Conservation (phyloP, 805 yeast species). For the Starmera caribaea region DNA sequence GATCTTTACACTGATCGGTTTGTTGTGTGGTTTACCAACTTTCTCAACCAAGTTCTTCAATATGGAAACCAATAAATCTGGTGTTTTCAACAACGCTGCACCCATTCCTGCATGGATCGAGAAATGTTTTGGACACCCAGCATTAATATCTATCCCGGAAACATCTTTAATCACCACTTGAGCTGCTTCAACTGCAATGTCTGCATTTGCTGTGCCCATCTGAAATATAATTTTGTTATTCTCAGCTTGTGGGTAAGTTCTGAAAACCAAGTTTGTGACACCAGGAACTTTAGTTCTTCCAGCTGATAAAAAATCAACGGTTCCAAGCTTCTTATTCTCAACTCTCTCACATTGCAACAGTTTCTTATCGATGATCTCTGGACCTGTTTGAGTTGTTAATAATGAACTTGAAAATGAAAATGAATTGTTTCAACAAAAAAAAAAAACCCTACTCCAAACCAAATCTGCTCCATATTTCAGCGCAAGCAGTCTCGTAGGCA, state of each 20-base stretch:
- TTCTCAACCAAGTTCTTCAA: conserved; percentile 58
- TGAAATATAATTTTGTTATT: conserved; percentile 71
- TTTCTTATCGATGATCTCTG: conserved; percentile 88
- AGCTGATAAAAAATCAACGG: conserved; percentile 48
- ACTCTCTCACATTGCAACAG: conserved; percentile 59
- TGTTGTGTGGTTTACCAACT: conserved; percentile 67
- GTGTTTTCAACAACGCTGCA: conserved; percentile 78
- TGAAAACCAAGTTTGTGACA: conserved; percentile 52
- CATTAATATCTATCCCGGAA: conserved; percentile 86
- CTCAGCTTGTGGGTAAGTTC: conserved; percentile 62
- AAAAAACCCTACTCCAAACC: conserved; percentile 57
- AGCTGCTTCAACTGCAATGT: conserved; percentile 84
- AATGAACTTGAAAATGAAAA: not conserved
- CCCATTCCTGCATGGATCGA: conserved; percentile 97
- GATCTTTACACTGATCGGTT: conserved; percentile 88
- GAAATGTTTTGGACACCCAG: conserved; percentile 97
- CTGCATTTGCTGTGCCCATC: conserved; percentile 80
- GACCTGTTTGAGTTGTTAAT: conserved; percentile 28
- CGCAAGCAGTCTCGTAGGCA: conserved; percentile 79
- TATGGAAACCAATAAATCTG: conserved; percentile 68
- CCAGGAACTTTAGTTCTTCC: conserved; percentile 34
- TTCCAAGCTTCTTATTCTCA: conserved; percentile 43
- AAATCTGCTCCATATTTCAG: conserved; percentile 83
- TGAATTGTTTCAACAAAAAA: not conserved
- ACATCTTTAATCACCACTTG: conserved; percentile 74